These are phyloP conservation scores for Aureobasidium leucospermi DNA, from an alignment of 2,329 filamentous ascomycete species.

Conservation along the genomic window DNA sequence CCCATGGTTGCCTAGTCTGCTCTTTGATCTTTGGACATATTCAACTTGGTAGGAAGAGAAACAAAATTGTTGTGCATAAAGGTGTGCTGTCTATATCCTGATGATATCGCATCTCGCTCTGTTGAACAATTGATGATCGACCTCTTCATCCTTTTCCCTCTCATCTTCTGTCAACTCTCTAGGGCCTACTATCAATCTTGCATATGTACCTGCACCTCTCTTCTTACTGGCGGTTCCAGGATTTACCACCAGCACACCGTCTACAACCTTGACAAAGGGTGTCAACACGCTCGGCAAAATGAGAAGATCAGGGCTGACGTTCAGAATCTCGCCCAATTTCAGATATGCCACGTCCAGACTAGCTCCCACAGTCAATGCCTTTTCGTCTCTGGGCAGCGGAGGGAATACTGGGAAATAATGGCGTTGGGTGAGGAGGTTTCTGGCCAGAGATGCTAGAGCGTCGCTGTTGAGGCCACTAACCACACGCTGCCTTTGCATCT, in stretches of 20 bases:
- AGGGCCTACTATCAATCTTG: constrained; percentile 67
- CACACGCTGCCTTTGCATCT: constrained; percentile 51
- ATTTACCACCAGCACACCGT: constrained; percentile 84
- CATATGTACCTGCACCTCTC: constrained; percentile 76
- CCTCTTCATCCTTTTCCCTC: constrained; percentile 46
- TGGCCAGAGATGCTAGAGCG: constrained; percentile 62
- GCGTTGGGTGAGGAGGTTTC: constrained; percentile 78
- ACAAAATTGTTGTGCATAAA: too few relatives aligned
- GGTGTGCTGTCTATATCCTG: constrained; percentile 49
- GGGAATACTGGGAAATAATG: constrained; percentile 90
- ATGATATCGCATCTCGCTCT: constrained; percentile 81
- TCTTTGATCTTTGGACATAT: too few relatives aligned
- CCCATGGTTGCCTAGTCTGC: too few relatives aligned
- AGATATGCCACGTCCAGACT: constrained; percentile 77
- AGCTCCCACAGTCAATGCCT: constrained; percentile 60
- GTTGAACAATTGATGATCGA: constrained; percentile 72
- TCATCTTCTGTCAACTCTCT: constrained; percentile 54
- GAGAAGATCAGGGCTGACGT: constrained; percentile 75
- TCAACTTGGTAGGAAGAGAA: too few relatives aligned
- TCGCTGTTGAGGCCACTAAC: constrained; percentile 56
- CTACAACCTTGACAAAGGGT: constrained; percentile 85
- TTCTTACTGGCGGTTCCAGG: constrained; percentile 82
- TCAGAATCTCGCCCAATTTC: constrained; percentile 85
- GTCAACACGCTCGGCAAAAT: constrained; percentile 75
- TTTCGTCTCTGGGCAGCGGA: constrained; percentile 49